Base-by-base conservation (phyloP, 148 eudicot species). In the Persicaria maculosa region DNA sequence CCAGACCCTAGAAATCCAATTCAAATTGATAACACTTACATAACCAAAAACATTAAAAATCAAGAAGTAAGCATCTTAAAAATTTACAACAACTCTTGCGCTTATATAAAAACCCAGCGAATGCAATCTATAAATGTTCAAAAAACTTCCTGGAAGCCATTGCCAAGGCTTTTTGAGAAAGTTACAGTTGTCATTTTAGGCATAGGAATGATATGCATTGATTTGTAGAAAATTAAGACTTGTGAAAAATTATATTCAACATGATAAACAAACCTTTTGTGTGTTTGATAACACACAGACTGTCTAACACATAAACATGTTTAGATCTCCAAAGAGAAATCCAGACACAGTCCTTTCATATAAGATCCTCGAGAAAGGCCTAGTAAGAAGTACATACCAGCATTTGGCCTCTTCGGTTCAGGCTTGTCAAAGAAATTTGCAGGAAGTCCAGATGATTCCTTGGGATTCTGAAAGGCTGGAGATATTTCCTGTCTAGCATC, bases 401-500 rank as follows among this genome's bases (percentile, higher is more conserved):
- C 78, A 76, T 86, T 92, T 77, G 82, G 89, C 82, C 77, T 85
- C 85, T 90, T 92, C 31, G 79, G 40, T 71, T 83, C 92, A 54
- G 77, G 85, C 71, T 80, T 83, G 79, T 90, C 96, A 75, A 95
- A 95, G 79, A 95, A 95, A 80, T 84, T 82, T 31, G 86, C 76
- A 78, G 98, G 96, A 79, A 95, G 92, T 50, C 50, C 76, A 74
- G 93, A 79, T 16, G 93, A 77, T 54, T 85, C 81, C 72, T 75
- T 83, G 72, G 84, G 73, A 69, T 82, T 84, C 69, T 83, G 78
- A 74, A 76, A 68, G 59, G 79, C 86, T 53, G 77, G 62, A 7
- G 86, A 80, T 43, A 75, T 57, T 76, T 73, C 86, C 53, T 74
- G 58, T 73, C 79, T 82, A 72, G 77, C 76, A 64, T 57, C 78